Evolutionary conservation across 768 basidiomycete genomes (phyloP).

Genomic region (Candolleomyces eurysporus): DNA sequence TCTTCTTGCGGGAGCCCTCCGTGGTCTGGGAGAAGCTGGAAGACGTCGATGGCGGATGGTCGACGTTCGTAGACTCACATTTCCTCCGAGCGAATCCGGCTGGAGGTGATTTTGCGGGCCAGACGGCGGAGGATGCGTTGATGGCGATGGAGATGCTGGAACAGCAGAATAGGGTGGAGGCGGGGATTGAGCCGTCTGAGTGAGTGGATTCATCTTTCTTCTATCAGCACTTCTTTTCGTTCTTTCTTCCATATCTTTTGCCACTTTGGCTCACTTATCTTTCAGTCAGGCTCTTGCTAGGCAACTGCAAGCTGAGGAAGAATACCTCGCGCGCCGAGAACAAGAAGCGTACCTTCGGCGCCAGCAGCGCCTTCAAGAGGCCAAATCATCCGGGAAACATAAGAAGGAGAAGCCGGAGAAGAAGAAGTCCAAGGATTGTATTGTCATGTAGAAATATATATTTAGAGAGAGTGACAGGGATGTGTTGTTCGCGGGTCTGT

Average conservation of each 20-base stretch:
- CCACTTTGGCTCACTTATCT: conserved; percentile 1
- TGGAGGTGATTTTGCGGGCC: conserved; percentile 80
- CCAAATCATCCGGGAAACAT: conserved; percentile 13
- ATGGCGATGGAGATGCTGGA: conserved; percentile 46
- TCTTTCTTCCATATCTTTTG: background rate
- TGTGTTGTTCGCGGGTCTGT: background rate
- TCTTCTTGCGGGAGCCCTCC: conserved; percentile 71
- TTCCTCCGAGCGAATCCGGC: conserved; percentile 64
- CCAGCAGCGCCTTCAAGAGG: conserved; percentile 17
- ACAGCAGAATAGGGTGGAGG: conserved; percentile 27
- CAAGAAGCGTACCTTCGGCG: conserved; percentile 29
- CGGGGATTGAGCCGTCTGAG: conserved; percentile 54
- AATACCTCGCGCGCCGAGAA: conserved; percentile 45
- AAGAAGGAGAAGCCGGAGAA: conserved; percentile 31
- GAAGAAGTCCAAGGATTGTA: conserved; percentile 51
- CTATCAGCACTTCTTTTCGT: background rate
- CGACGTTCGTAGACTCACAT: conserved; percentile 74
- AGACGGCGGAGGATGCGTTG: conserved; percentile 61
- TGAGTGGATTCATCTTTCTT: conserved; percentile 33
- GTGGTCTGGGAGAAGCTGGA: conserved; percentile 92
- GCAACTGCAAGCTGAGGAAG: conserved; percentile 81
- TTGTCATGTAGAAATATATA: conserved; percentile 47
- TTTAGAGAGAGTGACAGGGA: background rate
- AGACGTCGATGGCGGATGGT: conserved; percentile 79
- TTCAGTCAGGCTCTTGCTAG: conserved; percentile 65